phyloP scores from a whole-genome alignment of 345 rosid genomes.

The Dipteronia sinensis region DNA sequence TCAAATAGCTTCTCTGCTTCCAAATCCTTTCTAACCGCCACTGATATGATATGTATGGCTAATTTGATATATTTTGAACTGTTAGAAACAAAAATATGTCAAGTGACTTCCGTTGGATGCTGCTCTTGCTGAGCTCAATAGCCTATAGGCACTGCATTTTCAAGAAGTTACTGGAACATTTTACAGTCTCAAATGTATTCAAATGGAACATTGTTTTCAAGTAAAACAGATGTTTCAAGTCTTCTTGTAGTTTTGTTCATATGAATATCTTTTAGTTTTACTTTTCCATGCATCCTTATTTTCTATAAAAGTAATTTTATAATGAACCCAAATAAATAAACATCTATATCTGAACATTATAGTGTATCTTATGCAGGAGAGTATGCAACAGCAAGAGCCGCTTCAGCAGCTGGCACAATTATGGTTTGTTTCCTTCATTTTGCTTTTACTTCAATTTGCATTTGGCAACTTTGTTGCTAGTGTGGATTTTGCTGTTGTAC shows the following conservation, averaged over 20 bases:
- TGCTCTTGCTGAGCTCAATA: not conserved
- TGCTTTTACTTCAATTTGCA: not conserved
- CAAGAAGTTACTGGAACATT: not conserved
- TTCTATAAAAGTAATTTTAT: not conserved
- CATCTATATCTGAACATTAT: conserved; percentile 15
- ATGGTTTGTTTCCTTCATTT: conserved; percentile 59
- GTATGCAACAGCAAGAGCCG: conserved; percentile 89
- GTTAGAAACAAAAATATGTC: not conserved
- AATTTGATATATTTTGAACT: not conserved
- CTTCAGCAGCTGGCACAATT: conserved; percentile 85
- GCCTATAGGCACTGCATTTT: not conserved
- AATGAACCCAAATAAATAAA: not conserved
- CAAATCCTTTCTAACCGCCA: not conserved
- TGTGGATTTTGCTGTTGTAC: not conserved
- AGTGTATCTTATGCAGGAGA: conserved; percentile 60
- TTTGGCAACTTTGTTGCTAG: not conserved
- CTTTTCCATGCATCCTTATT: not conserved
- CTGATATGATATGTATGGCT: not conserved
- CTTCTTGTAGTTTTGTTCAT: not conserved
- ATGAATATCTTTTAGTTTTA: not conserved
- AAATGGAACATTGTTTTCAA: not conserved
- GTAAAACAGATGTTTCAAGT: not conserved
- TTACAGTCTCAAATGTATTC: not conserved
- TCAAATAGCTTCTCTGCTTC: not conserved
- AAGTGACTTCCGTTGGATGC: not conserved